Base-by-base conservation (phyloP, 1,284 basidiomycete genomes). In the Malassezia cuniculi region DNA sequence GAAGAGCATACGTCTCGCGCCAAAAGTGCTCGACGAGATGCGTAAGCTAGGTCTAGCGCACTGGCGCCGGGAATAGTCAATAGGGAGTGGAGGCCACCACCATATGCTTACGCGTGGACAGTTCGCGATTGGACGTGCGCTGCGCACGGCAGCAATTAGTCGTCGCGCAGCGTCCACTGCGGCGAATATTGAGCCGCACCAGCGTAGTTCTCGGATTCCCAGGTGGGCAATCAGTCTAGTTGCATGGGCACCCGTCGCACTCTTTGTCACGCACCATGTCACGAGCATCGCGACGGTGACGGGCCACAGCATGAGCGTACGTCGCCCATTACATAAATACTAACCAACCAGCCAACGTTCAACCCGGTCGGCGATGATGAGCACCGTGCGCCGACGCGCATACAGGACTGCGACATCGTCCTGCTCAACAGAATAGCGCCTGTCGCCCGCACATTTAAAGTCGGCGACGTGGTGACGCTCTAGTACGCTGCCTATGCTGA, bases 401-500 rank as follows among this genome's bases (percentile, higher is more conserved):
- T n/a, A 3, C 11, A 52, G 69, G 66, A 71, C 69, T 19, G 71
- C 70, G 74, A 75, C 48, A 66, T 74, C 2, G 71, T 74, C 18
- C 55, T 75, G 4, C 60, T 75, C n/a, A 71, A 74, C 40, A 60
- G 70, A 5, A 69, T 67, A 50, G 60, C 66, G 5, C 54, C 68
- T 2, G 52, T 40, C 27, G 14, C 66, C 24, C 61, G 64, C 41
- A 33, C 51, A 6, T 69, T 63, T 31, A 44, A 62, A 6, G 52
- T 70, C 5, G 74, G 73, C 2, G 73, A 75, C 42, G 69, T 75
- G 25, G 72, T 75, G 9, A 73, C 71, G 1, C 48, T 75, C 12
- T 39, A 39, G 10, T 28, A 28, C 15, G 27, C 15, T 14, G 7
- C 7, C 10, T 7, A 6, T 14, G 8, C 27, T 28, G 9, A 28